Percentiles rank a stretch among this genome's conserved stretches.
phyloP scores from a whole-genome alignment of 2,329 filamentous ascomycete species.

The Colletotrichum euphorbiae region DNA sequence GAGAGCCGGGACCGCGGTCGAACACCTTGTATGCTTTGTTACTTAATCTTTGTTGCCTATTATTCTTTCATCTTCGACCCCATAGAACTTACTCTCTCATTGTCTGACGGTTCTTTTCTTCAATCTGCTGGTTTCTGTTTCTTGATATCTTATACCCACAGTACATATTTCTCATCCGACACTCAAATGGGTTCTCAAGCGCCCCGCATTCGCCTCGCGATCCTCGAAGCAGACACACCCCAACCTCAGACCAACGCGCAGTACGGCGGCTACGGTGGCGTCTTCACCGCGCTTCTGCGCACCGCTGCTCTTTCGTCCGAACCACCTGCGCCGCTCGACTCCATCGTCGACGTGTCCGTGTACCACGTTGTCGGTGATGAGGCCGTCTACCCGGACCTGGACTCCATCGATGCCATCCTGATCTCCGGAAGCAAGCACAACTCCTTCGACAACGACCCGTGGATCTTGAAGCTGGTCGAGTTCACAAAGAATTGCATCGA shows the following conservation, averaged over 20 bases:
- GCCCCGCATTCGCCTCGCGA: constrained; percentile 78
- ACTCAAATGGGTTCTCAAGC: constrained; percentile 41
- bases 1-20: constrained; percentile 15
- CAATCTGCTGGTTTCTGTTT: neutral
- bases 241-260: constrained; percentile 70
- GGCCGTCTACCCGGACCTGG: constrained; percentile 76
- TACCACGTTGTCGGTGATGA: constrained; percentile 78
- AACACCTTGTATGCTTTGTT: neutral
- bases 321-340: constrained; percentile 53
- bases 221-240: constrained; percentile 90
- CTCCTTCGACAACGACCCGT: constrained; percentile 78
- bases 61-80: neutral
- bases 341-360: constrained; percentile 68
- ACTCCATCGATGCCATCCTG: constrained; percentile 83
- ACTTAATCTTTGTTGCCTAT: neutral
- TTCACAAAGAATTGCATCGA: constrained; percentile 71
- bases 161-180: neutral
- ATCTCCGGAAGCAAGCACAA: constrained; percentile 82
- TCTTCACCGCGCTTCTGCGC: constrained; percentile 72
- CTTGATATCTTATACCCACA: neutral
- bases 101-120: neutral
- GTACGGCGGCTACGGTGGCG: constrained; percentile 78
- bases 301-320: constrained; percentile 62
- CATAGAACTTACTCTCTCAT: neutral
- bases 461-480: constrained; percentile 80